Evolutionary conservation across 2,329 filamentous ascomycete genomes (phyloP).

Genomic region (Dothiorella sarmentorum): DNA sequence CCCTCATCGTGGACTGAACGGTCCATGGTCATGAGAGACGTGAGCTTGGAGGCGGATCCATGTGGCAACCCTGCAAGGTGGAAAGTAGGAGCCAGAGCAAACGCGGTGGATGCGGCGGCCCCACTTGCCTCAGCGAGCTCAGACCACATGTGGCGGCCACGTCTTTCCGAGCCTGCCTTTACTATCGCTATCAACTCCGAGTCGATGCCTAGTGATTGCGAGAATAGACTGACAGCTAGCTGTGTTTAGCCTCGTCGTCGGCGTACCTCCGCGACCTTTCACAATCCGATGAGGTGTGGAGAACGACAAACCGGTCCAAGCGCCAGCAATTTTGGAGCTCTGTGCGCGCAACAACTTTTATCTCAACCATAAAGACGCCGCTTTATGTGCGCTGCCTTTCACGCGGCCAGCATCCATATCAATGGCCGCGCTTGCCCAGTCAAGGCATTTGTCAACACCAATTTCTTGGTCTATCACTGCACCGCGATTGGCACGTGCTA

Average conservation of each 20-base stretch:
- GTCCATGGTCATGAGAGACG: neutral
- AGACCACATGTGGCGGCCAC: too few relatives aligned
- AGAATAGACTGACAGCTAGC: too few relatives aligned
- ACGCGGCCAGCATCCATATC: neutral
- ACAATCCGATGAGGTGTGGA: too few relatives aligned
- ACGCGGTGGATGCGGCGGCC: neutral
- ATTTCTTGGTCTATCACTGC: neutral
- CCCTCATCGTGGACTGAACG: neutral
- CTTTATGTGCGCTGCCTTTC: neutral
- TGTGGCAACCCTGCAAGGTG: neutral
- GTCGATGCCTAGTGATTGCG: too few relatives aligned
- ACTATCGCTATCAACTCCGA: too few relatives aligned
- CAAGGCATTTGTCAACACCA: neutral
- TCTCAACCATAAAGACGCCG: neutral
- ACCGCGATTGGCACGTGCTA: neutral
- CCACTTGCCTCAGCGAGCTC: neutral
- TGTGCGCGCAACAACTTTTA: neutral
- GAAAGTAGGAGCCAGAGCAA: neutral
- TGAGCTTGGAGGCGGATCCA: neutral
- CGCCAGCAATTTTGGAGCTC: neutral
- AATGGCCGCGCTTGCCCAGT: neutral
- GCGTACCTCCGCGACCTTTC: too few relatives aligned
- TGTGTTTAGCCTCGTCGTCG: too few relatives aligned
- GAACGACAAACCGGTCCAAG: conserved; percentile 5
- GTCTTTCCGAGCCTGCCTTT: too few relatives aligned